phyloP scores from a whole-genome alignment of 169 alveolate species.

The Eimeria zaria region DNA sequence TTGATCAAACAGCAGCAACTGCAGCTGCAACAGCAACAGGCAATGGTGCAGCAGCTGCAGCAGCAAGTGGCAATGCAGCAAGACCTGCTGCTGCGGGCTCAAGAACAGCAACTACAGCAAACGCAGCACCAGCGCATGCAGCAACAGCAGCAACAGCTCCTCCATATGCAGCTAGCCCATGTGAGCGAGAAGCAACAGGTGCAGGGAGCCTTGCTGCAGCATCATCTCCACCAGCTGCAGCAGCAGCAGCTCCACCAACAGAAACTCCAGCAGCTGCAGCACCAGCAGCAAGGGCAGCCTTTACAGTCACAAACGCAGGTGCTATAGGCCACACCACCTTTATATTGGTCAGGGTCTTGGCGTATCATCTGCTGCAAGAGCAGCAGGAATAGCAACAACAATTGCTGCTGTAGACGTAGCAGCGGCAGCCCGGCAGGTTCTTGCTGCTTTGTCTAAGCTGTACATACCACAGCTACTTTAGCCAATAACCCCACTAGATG shows the following conservation, averaged over 20 bases:
- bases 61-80: slow-evolving; percentile 72
- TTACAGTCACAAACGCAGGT: slow-evolving; percentile 13
- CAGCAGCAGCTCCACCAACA: slow-evolving; percentile 54
- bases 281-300: slow-evolving; percentile 25
- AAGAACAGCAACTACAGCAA: slow-evolving; percentile 64
- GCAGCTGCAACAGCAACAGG: slow-evolving; percentile 59
- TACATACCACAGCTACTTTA: not conserved
- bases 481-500: not conserved
- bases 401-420: not conserved
- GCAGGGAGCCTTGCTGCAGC: slow-evolving; percentile 68
- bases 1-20: slow-evolving; percentile 64
- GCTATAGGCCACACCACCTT: not conserved
- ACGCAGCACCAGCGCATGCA: slow-evolving; percentile 63
- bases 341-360: slow-evolving; percentile 1
- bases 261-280: slow-evolving; percentile 63
- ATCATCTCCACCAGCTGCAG: slow-evolving; percentile 63
- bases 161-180: slow-evolving; percentile 57
- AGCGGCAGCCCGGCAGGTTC: not conserved
- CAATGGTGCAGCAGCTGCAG: slow-evolving; percentile 76
- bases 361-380: not conserved
- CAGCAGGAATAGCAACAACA: not conserved
- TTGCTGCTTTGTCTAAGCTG: not conserved
- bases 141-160: slow-evolving; percentile 55
- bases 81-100: slow-evolving; percentile 71
- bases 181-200: slow-evolving; percentile 65